These are phyloP conservation scores for Hylodesmum podocarpum DNA, from an alignment of 306 rosid genomes.

Conservation along the genomic window DNA sequence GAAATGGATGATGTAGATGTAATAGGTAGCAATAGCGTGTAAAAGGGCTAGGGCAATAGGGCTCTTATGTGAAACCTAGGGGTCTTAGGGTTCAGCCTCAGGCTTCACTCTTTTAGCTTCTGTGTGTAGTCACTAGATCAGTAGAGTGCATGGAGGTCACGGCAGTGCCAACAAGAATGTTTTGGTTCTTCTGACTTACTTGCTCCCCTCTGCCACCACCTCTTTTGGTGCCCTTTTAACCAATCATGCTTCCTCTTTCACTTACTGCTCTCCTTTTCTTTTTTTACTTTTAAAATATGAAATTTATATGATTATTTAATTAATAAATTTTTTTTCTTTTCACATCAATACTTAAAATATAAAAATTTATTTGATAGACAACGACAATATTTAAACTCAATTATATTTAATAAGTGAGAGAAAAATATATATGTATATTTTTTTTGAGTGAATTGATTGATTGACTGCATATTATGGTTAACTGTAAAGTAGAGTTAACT, in stretches of 20 bases:
- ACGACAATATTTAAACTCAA: no score
- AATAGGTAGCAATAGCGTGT: constrained; percentile 10
- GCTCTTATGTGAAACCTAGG: constrained; percentile 43
- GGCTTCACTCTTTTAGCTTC: constrained; percentile 32
- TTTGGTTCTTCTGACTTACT: constrained; percentile 52
- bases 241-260: constrained; percentile 35
- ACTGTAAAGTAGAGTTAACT: no score
- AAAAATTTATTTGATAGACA: no score
- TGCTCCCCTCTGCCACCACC: constrained; percentile 18
- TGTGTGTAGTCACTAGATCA: constrained; percentile 45
- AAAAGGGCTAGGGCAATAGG: constrained; percentile 18
- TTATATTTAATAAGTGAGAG: no score
- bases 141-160: constrained; percentile 32
- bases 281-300: not conserved
- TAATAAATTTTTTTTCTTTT: not conserved
- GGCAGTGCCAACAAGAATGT: constrained; percentile 74
- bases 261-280: not conserved
- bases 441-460: no score
- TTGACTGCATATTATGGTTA: no score
- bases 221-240: constrained; percentile 38
- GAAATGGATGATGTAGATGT: constrained; percentile 23
- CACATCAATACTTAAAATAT: no score
- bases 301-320: not conserved
- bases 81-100: constrained; percentile 40
- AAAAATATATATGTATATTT: no score